Conservation (phyloP, 768 basidiomycete species). For the Multifurca ochricompacta region DNA sequence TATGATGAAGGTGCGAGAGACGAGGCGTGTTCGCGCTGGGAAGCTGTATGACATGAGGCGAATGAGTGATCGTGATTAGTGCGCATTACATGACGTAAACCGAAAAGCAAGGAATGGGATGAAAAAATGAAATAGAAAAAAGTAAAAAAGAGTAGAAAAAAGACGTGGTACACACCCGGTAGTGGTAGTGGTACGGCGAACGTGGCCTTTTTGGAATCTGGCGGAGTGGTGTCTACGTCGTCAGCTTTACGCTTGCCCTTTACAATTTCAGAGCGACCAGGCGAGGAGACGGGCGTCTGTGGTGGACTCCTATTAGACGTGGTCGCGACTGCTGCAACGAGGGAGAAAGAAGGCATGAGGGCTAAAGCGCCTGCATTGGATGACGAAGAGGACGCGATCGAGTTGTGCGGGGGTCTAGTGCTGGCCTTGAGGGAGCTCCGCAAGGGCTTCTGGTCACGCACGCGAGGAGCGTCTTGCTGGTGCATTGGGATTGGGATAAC, state of each 20-base stretch:
- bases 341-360: constrained; percentile 11
- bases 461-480: constrained; percentile 16
- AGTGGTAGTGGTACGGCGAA: constrained; percentile 56
- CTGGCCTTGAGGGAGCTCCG: constrained; percentile 18
- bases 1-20: constrained; percentile 66
- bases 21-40: constrained; percentile 29
- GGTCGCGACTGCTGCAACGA: constrained; percentile 19
- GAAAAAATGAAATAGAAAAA: too few relatives aligned
- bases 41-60: constrained; percentile 19
- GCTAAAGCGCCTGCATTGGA: neutral
- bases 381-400: constrained; percentile 19
- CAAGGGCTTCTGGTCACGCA: constrained; percentile 17
- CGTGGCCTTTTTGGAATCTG: constrained; percentile 53
- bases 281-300: constrained; percentile 15
- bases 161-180: constrained; percentile 37
- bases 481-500: constrained; percentile 11
- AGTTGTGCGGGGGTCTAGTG: constrained; percentile 9
- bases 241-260: constrained; percentile 70
- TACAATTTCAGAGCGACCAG: constrained; percentile 28
- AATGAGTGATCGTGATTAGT: neutral
- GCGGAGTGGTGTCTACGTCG: constrained; percentile 62
- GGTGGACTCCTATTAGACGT: constrained; percentile 25
- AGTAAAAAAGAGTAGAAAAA: too few relatives aligned
- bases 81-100: constrained; percentile 18
- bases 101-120: neutral